These are phyloP conservation scores for Kurtzmaniella natalensis DNA, from an alignment of 1,139 yeast genomes.

Conservation along the genomic window DNA sequence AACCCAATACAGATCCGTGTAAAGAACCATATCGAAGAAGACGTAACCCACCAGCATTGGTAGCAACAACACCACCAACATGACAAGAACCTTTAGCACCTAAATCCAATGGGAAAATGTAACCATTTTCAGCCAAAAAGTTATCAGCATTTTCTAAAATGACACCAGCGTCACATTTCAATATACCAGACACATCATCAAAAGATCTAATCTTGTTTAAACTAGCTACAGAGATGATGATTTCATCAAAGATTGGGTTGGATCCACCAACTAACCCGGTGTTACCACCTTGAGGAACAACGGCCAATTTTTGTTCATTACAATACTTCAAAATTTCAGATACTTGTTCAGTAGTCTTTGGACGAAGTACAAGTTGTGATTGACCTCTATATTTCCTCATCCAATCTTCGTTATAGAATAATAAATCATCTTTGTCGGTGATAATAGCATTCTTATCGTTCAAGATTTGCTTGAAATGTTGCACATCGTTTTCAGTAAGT, in stretches of 20 bases:
- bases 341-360: slow-evolving; percentile 78
- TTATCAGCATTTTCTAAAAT: slow-evolving; percentile 83
- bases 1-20: slow-evolving; percentile 87
- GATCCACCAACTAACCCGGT: slow-evolving; percentile 97
- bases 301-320: slow-evolving; percentile 71
- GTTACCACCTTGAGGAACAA: slow-evolving; percentile 97
- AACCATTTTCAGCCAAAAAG: slow-evolving; percentile 72
- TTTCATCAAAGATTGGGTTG: slow-evolving; percentile 88
- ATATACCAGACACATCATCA: slow-evolving; percentile 77
- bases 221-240: slow-evolving; percentile 63
- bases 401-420: slow-evolving; percentile 86
- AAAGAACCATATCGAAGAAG: slow-evolving; percentile 85
- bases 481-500: slow-evolving; percentile 56
- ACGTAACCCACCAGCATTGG: slow-evolving; percentile 95
- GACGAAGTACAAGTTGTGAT: slow-evolving; percentile 76
- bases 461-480: slow-evolving; percentile 55
- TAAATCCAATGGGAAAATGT: slow-evolving; percentile 87
- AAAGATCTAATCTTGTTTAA: slow-evolving; percentile 79
- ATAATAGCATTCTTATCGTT: slow-evolving; percentile 44
- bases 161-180: slow-evolving; percentile 89
- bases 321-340: slow-evolving; percentile 76
- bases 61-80: slow-evolving; percentile 93
- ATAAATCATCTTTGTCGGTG: slow-evolving; percentile 58
- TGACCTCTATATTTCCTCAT: slow-evolving; percentile 93
- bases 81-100: slow-evolving; percentile 99